phyloP scores from a whole-genome alignment of 2,329 filamentous ascomycete genomes.

The Dactylellina cionopaga region DNA sequence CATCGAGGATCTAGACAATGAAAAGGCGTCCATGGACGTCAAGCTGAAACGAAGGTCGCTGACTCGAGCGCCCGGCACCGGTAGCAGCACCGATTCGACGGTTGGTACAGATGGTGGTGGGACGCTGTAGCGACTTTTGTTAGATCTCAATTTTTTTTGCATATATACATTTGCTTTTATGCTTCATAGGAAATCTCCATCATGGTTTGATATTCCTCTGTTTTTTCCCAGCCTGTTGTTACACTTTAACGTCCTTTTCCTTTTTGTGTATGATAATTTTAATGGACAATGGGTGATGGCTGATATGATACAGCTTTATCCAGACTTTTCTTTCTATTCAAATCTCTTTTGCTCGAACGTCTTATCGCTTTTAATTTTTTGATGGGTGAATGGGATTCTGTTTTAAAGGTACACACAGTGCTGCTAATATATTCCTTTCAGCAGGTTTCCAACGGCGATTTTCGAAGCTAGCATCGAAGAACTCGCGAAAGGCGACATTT shows the following conservation, averaged over 20 bases:
- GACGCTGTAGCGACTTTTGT: background rate
- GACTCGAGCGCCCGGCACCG: constrained; percentile 22
- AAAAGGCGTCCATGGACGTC: constrained; percentile 49
- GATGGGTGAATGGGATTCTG: no score
- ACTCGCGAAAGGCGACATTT: no score
- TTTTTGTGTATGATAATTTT: constrained; percentile 46
- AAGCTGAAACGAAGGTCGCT: constrained; percentile 43
- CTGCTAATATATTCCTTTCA: no score
- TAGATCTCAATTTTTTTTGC: background rate
- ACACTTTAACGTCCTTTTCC: background rate
- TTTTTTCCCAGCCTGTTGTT: background rate
- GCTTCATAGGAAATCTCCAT: background rate
- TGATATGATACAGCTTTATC: constrained; percentile 31
- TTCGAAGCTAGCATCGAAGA: no score
- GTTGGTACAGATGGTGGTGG: constrained; percentile 14
- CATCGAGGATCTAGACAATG: constrained; percentile 41
- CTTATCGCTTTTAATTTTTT: no score
- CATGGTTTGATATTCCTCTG: background rate
- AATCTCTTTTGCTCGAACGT: no score
- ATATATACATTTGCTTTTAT: background rate
- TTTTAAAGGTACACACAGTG: no score
- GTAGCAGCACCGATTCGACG: constrained; percentile 23
- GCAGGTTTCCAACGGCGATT: background rate
- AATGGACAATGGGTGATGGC: constrained; percentile 43
- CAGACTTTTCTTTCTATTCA: constrained; percentile 21